Evolutionary conservation across 2,329 filamentous ascomycete species (phyloP).

Genomic region (Beauveria bassiana): DNA sequence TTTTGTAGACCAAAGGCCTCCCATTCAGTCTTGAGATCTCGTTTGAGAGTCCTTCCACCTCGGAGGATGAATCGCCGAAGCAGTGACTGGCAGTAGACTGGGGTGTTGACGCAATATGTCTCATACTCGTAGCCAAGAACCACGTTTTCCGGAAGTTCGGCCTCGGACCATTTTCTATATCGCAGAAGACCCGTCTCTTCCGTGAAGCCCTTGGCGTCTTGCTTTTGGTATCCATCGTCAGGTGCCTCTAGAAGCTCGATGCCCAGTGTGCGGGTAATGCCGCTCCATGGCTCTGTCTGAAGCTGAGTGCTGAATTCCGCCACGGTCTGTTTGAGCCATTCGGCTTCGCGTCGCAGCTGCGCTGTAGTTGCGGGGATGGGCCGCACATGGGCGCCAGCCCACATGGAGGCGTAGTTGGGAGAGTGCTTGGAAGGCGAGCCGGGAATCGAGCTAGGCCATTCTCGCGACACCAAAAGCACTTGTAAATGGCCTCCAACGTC

Average conservation of each 20-base stretch:
- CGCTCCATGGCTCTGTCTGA: conserved; percentile 25
- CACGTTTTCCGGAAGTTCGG: conserved; percentile 35
- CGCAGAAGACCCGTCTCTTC: conserved; percentile 22
- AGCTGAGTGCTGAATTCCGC: conserved; percentile 19
- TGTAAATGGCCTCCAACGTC: not conserved
- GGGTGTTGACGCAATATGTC: conserved; percentile 48
- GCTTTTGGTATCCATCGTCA: conserved; percentile 27
- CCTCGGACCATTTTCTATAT: conserved; percentile 20
- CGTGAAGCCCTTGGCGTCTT: conserved; percentile 19
- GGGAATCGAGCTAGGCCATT: conserved; percentile 28
- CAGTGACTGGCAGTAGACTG: conserved; percentile 41
- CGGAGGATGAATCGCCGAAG: conserved; percentile 24
- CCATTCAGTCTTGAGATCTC: conserved; percentile 23
- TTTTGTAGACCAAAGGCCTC: conserved; percentile 22
- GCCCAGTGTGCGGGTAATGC: conserved; percentile 41
- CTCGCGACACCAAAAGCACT: conserved; percentile 23
- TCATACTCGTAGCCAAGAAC: conserved; percentile 42
- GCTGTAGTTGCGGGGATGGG: conserved; percentile 34
- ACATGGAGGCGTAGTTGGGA: conserved; percentile 46
- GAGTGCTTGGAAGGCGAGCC: conserved; percentile 23
- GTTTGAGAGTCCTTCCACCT: conserved; percentile 22
- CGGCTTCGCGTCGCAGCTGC: conserved; percentile 24
- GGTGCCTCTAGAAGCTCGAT: conserved; percentile 46
- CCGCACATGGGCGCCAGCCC: conserved; percentile 50
- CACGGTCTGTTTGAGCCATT: conserved; percentile 23